These are phyloP conservation scores for Suillus clintonianus DNA, from an alignment of 768 basidiomycete species.

Conservation along the genomic window DNA sequence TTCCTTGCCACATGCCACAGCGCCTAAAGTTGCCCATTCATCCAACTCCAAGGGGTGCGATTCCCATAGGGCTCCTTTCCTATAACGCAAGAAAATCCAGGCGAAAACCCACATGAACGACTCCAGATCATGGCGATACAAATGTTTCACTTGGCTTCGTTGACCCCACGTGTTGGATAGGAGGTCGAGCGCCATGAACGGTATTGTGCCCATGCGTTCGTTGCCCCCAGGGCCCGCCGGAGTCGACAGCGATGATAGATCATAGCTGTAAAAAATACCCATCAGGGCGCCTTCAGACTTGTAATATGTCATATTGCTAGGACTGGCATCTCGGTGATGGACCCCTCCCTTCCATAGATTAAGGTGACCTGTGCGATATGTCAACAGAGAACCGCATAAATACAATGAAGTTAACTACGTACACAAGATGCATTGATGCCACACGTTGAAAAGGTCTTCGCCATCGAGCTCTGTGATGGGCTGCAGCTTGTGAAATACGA, in stretches of 20 bases:
- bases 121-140: too few species aligned
- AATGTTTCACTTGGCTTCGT: too few species aligned
- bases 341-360: neutral
- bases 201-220: too few species aligned
- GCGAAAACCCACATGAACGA: neutral
- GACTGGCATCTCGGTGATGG: constrained; percentile 8
- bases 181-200: too few species aligned
- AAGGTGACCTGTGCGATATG: neutral
- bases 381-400: neutral
- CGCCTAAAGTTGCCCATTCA: too few species aligned
- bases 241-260: neutral
- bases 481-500: neutral
- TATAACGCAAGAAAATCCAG: too few species aligned
- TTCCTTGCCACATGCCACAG: too few species aligned
- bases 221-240: too few species aligned
- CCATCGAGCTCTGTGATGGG: neutral
- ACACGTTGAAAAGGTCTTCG: neutral
- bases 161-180: too few species aligned
- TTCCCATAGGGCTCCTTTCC: too few species aligned
- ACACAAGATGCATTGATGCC: neutral
- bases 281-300: too few species aligned
- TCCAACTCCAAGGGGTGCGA: too few species aligned
- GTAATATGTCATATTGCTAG: constrained; percentile 12
- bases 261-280: constrained; percentile 19
- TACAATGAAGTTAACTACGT: neutral